Base-by-base conservation (phyloP, 2,329 filamentous ascomycete genomes). In the Sclerotinia subarctica region DNA sequence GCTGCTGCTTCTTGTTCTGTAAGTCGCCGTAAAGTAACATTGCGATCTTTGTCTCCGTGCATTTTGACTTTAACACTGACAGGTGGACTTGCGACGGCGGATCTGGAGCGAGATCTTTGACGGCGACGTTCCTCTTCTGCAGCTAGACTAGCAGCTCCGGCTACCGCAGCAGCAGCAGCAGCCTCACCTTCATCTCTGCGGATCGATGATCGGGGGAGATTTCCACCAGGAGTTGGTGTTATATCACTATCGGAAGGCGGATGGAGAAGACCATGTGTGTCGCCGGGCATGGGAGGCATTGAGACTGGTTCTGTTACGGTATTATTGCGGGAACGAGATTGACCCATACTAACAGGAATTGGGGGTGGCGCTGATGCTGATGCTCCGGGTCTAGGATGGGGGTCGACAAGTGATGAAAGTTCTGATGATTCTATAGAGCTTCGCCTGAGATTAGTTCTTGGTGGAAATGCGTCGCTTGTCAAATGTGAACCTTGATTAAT, bases 391-490 rank as follows among this genome's bases (percentile, higher is more conserved):
- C 78, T 78, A 13, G 80, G 54, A 64, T 74, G 72, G 13, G 74
- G 73, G 53, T 73, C 70, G 11, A 76, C 72, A 17, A 76, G 71
- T 26, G 76, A 76, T 11, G 73, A 75, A 17, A 77, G 68, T 52
- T 77, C 73, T 10, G 76, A 78, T 10, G 76, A 74, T 32, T 72
- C 62, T 44, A 72, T 64, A 11, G 73, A 74, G 26, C 44, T 63
- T 49, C 78, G 79, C 59, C 83, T 79, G 2, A 85, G 83, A 26
- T 66, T n/a, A 47, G 44, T 51, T 59, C 64, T 59, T 21, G 83
- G 83, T 3, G 81, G 80, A 69, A 84, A 82, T 35, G 89, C 89
- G 76, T 93, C 91, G 38, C 87, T 90, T 2, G 90, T 92, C 70
- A 86, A 92, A 73, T 83, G 83, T 84, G 84, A 32, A 80, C 77